Conservation (phyloP, 768 basidiomycete genomes). For the Boletus huronensis region DNA sequence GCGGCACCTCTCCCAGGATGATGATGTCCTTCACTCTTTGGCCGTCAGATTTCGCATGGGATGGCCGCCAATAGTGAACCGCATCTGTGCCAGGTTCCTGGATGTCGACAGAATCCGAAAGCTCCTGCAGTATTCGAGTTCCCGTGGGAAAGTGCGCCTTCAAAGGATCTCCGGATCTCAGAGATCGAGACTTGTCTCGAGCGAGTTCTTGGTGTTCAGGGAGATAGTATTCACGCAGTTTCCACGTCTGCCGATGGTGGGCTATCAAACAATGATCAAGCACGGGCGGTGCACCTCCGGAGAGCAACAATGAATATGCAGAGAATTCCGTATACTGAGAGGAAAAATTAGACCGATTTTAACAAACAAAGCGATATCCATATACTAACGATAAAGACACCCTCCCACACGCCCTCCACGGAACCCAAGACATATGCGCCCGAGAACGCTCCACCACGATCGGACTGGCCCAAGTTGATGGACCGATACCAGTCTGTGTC, state of each 20-base stretch:
- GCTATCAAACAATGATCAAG: slow-evolving; percentile 76
- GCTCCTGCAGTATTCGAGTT: slow-evolving; percentile 45
- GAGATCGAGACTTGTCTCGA: slow-evolving; percentile 24
- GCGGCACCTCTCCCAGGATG: slow-evolving; percentile 65
- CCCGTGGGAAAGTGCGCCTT: slow-evolving; percentile 58
- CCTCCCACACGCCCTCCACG: slow-evolving; percentile 78
- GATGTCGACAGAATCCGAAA: slow-evolving; percentile 45
- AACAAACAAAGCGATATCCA: background rate
- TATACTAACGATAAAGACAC: slow-evolving; percentile 62
- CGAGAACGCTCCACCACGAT: slow-evolving; percentile 35
- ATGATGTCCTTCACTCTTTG: slow-evolving; percentile 53
- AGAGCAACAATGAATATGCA: slow-evolving; percentile 74
- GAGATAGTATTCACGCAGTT: slow-evolving; percentile 73
- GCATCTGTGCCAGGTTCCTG: slow-evolving; percentile 39
- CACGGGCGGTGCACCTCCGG: slow-evolving; percentile 58
- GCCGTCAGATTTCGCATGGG: slow-evolving; percentile 23
- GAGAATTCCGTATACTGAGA: slow-evolving; percentile 78
- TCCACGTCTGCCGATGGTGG: slow-evolving; percentile 89
- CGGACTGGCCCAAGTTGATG: slow-evolving; percentile 34
- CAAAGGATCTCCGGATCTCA: slow-evolving; percentile 59
- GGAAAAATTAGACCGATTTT: background rate
- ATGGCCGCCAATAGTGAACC: slow-evolving; percentile 29
- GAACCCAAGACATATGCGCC: slow-evolving; percentile 61
- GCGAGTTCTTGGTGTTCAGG: slow-evolving; percentile 28
- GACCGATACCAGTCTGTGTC: slow-evolving; percentile 69